A percentile compares a stretch with the other conserved stretches of the same genome.
Evolutionary conservation across 2,329 filamentous ascomycete genomes (phyloP).

Genomic region (Cladophialophora immunda): DNA sequence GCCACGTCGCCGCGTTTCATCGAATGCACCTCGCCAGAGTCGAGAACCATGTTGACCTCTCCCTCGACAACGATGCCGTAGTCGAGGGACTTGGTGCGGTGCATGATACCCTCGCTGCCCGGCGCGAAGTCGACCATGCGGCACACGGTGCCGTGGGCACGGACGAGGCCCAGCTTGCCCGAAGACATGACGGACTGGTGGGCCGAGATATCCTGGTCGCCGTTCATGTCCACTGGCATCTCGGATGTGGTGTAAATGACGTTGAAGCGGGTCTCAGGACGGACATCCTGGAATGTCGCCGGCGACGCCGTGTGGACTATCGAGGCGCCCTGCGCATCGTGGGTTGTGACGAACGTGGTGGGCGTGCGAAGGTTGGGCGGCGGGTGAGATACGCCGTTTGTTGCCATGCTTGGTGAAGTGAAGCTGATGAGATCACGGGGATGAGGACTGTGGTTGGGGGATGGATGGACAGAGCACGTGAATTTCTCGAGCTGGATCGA

Average conservation of each 20-base stretch:
- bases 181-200: constrained; percentile 43
- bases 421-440: no score
- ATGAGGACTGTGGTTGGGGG: no score
- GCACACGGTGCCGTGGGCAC: constrained; percentile 31
- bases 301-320: no score
- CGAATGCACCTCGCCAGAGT: constrained; percentile 56
- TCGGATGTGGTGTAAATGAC: constrained; percentile 44
- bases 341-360: no score
- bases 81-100: constrained; percentile 63
- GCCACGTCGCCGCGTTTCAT: constrained; percentile 63
- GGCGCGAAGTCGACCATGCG: constrained; percentile 51
- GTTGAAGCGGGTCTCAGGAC: no score
- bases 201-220: constrained; percentile 45
- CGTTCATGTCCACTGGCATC: constrained; percentile 46
- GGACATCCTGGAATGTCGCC: no score
- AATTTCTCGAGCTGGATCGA: no score
- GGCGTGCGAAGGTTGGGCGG: no score
- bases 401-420: no score
- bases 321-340: no score
- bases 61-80: constrained; percentile 65
- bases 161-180: constrained; percentile 46
- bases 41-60: constrained; percentile 59
- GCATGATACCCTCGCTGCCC: constrained; percentile 54
- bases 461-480: no score
- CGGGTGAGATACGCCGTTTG: no score